Percentiles rank a stretch among this genome's conserved stretches.
These are phyloP conservation scores for Scedosporium minutisporum DNA, from an alignment of 2,329 filamentous ascomycete species.

Conservation along the genomic window DNA sequence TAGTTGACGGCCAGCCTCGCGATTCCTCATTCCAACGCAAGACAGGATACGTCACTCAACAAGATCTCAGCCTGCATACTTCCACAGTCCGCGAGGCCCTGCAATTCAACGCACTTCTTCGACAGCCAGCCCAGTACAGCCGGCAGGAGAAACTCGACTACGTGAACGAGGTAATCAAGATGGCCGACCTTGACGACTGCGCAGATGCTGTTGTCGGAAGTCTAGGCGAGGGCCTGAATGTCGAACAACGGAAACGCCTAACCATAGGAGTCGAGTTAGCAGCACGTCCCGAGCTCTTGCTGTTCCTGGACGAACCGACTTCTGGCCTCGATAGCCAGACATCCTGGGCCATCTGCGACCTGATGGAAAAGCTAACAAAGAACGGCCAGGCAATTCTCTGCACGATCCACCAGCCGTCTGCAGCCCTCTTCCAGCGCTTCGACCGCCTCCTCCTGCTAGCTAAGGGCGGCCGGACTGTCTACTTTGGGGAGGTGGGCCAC, in stretches of 20 bases:
- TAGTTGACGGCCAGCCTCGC: constrained; percentile 56
- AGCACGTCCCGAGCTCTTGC: constrained; percentile 33
- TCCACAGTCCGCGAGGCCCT: constrained; percentile 37
- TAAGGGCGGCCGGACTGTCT: constrained; percentile 43
- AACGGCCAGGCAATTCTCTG: constrained; percentile 39
- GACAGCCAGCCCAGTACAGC: constrained; percentile 33
- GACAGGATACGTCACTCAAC: constrained; percentile 61
- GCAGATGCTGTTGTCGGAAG: constrained; percentile 43
- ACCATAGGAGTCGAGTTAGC: constrained; percentile 39
- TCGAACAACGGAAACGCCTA: constrained; percentile 41
- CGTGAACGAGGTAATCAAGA: constrained; percentile 43
- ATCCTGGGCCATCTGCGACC: constrained; percentile 62
- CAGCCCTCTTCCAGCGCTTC: constrained; percentile 31
- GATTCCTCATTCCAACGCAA: constrained; percentile 62
- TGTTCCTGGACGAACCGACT: constrained; percentile 46
- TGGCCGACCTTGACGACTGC: constrained; percentile 46
- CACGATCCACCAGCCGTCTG: constrained; percentile 41
- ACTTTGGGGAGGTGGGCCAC: constrained; percentile 48
- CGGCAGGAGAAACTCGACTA: constrained; percentile 40
- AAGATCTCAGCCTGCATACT: constrained; percentile 39
- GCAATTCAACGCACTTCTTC: constrained; percentile 30
- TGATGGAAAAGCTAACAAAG: constrained; percentile 54
- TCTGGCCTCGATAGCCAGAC: constrained; percentile 49
- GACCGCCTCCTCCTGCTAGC: constrained; percentile 49
- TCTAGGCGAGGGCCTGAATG: constrained; percentile 32